A percentile compares a stretch with the other conserved stretches of the same genome.
phyloP scores from a whole-genome alignment of 345 rosid species.

The Clausena lansium region DNA sequence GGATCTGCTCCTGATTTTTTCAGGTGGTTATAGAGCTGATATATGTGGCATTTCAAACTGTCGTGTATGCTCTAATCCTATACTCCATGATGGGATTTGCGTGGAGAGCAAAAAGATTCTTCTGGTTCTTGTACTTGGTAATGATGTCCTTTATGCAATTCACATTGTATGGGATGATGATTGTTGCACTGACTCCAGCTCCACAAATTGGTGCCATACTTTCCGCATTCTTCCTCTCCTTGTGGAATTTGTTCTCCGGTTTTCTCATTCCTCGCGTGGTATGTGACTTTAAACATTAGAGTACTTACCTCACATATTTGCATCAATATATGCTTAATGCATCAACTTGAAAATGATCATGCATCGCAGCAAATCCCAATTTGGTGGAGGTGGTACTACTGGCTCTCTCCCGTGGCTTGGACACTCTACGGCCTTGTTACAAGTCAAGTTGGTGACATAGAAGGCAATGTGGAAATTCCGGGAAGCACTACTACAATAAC shows the following conservation, averaged over 20 bases:
- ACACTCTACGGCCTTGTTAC: constrained; percentile 70
- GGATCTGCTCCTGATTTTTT: not conserved
- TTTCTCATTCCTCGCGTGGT: constrained; percentile 73
- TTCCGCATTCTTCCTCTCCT: constrained; percentile 65
- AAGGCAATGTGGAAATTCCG: constrained; percentile 31
- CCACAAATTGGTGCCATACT: constrained; percentile 65
- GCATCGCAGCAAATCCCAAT: constrained; percentile 60
- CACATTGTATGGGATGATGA: constrained; percentile 84
- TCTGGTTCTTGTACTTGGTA: constrained; percentile 61
- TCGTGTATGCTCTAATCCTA: constrained; percentile 49
- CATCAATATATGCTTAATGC: too few species aligned
- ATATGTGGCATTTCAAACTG: constrained; percentile 54
- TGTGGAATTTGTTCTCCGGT: constrained; percentile 91
- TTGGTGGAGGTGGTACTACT: constrained; percentile 98
- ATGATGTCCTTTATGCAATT: constrained; percentile 53
- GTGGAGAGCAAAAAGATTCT: constrained; percentile 48
- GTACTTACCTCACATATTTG: too few species aligned
- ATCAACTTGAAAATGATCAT: too few species aligned
- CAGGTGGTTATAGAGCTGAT: constrained; percentile 72
- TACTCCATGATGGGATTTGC: constrained; percentile 76
- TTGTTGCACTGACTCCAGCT: constrained; percentile 69
- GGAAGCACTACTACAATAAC: not conserved
- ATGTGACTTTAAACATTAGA: constrained; percentile 4
- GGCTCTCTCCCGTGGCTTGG: constrained; percentile 80
- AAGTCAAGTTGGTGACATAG: constrained; percentile 70